Base-by-base conservation (phyloP, 1,139 yeast species). In the Suhomyces taliae region DNA sequence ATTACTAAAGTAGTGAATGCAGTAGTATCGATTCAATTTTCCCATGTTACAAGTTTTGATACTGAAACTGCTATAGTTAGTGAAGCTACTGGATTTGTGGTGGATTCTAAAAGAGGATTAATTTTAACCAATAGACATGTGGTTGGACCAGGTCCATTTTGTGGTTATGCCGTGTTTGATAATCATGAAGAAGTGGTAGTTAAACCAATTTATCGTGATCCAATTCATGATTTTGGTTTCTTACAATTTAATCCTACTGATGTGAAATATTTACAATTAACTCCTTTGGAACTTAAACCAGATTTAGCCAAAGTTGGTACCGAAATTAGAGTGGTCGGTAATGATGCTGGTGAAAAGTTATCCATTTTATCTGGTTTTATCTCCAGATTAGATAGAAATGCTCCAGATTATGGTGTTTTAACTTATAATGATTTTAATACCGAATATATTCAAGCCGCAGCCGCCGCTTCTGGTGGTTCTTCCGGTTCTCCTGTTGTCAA, bases 11-110 rank as follows among this genome's bases (percentile, higher is more conserved):
- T 90, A 4, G 96, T 91, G 34, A 82, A 84, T 56, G 80, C 90
- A 7, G 97, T 91, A 14, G 97, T 91, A 1, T 87, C 96, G 1
- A 84, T 91, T 47, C 96, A 90, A 64, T 90, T 90, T 60, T 79
- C 95, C 12, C 95, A 87, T 62, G 90, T 89, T n/a, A 81, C 85
- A 14, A 83, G 85, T 51, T 90, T 90, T 60, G 98, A 91, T 61
- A 86, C 95, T 35, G 98, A 91, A 58, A 69, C 83, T 2, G 84
- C 96, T 1, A 68, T 86, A 36, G 90, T 87, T 19, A 85, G 95
- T 52, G 96, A 90, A 64, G 97, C 97, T 14, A 89, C 97, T 1
- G 98, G 97, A 7, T 90, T 91, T 64, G 90, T 91, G n/a, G 97
- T 91, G 10, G 97, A 91, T 64, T 77, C 91, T 4, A 73, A 78